Percentiles rank a stretch among this genome's conserved stretches.
Conservation (phyloP, 345 rosid species). For the Hevea brasiliensis region DNA sequence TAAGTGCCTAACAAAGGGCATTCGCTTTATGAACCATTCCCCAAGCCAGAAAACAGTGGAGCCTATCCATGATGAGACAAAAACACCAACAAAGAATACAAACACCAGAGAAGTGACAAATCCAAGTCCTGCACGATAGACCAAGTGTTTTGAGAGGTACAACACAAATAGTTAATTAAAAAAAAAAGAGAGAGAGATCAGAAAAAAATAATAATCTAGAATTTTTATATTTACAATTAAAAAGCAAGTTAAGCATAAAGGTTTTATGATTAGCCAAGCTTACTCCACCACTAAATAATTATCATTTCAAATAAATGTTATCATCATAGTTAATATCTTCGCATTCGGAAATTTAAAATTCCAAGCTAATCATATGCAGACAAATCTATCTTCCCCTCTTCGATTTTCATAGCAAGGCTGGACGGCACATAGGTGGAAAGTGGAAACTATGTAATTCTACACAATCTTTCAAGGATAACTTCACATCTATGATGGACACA, state of each 20-base stretch:
- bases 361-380: background rate
- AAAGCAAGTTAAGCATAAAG: background rate
- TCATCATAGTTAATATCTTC: background rate
- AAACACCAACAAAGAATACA: slow-evolving; percentile 61
- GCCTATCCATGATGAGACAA: slow-evolving; percentile 70
- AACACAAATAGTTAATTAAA: background rate
- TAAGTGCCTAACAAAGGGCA: slow-evolving; percentile 69
- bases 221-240: background rate
- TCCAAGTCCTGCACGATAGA: slow-evolving; percentile 57
- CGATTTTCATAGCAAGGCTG: background rate
- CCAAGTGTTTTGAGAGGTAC: background rate
- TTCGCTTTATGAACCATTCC: slow-evolving; percentile 66
- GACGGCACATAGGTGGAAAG: background rate
- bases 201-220: background rate
- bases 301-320: background rate
- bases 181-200: background rate
- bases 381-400: background rate
- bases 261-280: background rate
- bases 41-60: slow-evolving; percentile 65
- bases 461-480: background rate
- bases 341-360: background rate
- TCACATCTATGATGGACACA: background rate
- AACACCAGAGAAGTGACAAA: slow-evolving; percentile 64
- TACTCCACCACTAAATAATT: background rate
- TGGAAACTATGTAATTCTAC: background rate